Evolutionary conservation across 441 rosid genomes (phyloP), one percentile per base, ranked within the genome.

Genomic region (Kokia cookei): DNA sequence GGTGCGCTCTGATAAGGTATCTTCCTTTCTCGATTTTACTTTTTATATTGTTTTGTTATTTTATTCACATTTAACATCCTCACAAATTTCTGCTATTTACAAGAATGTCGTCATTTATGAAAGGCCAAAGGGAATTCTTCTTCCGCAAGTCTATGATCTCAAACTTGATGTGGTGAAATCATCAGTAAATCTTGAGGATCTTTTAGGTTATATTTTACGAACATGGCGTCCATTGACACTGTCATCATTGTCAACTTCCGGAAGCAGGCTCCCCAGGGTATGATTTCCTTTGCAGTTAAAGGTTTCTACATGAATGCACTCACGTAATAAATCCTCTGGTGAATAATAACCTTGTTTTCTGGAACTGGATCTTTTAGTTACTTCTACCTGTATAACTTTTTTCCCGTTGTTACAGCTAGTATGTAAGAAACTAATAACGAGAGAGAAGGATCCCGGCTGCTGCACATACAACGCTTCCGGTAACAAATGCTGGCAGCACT

Each of bases 401-500:
- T 48, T 45, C n/a, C 72, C 58, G 68, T 60, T 35, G 47, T 13
- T 66, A 42, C 76, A 72, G 82, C 48, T 64, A 48, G 60, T 71
- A 26, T 15, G 15, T 17, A 40, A 71, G 73, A 72, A 61, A 73
- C 55, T 79, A 53, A 64, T 40, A 64, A 54, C 63, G 14, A 55
- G 65, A 68, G 73, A 64, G 26, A 50, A 65, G 68, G 63, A 65
- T 14, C 73, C 62, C 3, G 50, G 68, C 69, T 83, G 84, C 78
- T 81, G 84, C 74, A 61, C 40, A 58, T 76, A 76, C 48, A 75
- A 76, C 27, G 7, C 29, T 27, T 3, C 27, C 7, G 48, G 42
- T 63, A 81, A 78, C 70, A 72, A 81, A 79, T 81, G 84, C 64
- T 83, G 82, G 86, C 73, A 72, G 65, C 81, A 77, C 72, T 81